Base-by-base conservation (phyloP, 2,329 filamentous ascomycete species). In the Calonectria hongkongensis region DNA sequence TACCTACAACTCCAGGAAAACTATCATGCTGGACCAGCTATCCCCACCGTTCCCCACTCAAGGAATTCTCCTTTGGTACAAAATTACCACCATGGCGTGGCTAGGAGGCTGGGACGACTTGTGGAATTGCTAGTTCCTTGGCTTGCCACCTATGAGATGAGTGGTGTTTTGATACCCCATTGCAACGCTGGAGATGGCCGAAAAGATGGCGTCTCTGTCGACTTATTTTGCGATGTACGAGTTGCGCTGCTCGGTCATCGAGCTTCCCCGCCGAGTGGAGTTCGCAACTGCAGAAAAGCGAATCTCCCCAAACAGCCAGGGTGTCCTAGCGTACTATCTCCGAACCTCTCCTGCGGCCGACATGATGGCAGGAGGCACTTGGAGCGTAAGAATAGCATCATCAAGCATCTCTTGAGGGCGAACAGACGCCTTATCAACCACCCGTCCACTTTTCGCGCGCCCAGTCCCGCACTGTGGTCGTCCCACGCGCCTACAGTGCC, bases 371-470 rank as follows among this genome's bases (percentile, higher is more conserved):
- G 45, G 51, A 36, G 43, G 3, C 8, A 62, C 27, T 25, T 16
- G 9, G 2, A n/a, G 15, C 45, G 75, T 72, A 73, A 72, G 62
- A 27, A 28, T 62, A 54, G 66, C 72, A 56, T 65, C 68, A 71
- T 73, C 36, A 28, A 27, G 25, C 65, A 71, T 50, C 39, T 39
- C 43, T 33, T 33, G 41, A 68, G 54, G 56, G 63, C 50, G 48
- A 68, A 54, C 58, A 68, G 27, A 68, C 65, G 51, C 65, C 72
- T 74, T 72, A 74, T 74, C 72, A 72, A 74, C 65, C 45, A 15
- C 41, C 47, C 18, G 47, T 28, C 56, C 63, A 65, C 68, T 68
- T 60, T 63, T 62, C 43, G 12, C 66, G 47, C 21, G 28, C 50
- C 68, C 68, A 70, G 47, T 70, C 68, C 50, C 41, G 68, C 36